Percentiles rank a stretch among this genome's conserved stretches.
Evolutionary conservation across 2,329 filamentous ascomycete species (phyloP).

Genomic region (Rasamsonia emersonii): DNA sequence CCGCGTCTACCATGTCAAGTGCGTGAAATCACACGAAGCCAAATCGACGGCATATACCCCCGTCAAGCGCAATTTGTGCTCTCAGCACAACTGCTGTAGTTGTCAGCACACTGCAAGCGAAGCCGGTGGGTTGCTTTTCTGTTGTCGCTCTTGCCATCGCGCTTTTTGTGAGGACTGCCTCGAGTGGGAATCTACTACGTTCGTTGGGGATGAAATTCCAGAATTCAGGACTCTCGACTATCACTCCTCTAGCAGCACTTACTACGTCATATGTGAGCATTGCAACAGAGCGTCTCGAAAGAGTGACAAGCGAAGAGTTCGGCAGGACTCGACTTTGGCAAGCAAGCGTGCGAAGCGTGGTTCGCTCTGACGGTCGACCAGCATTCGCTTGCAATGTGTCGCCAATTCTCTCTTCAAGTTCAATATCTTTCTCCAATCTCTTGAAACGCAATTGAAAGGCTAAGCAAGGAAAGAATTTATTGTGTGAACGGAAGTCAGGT

Average conservation of each 20-base stretch:
- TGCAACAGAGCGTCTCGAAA: neutral
- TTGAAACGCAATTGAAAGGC: too few relatives aligned
- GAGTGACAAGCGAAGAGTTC: too few relatives aligned
- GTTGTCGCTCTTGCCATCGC: conserved; percentile 47
- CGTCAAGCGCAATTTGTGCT: conserved; percentile 44
- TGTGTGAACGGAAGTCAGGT: too few relatives aligned
- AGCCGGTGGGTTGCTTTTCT: conserved; percentile 35
- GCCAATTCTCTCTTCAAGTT: too few relatives aligned
- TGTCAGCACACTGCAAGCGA: conserved; percentile 44
- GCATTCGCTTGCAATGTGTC: too few relatives aligned
- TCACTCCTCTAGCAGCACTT: conserved; percentile 32
- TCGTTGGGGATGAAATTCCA: conserved; percentile 44
- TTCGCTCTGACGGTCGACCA: too few relatives aligned
- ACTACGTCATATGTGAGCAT: conserved; percentile 36
- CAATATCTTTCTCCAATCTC: too few relatives aligned
- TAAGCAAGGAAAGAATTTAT: too few relatives aligned
- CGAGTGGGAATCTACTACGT: conserved; percentile 41
- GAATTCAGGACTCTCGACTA: conserved; percentile 47
- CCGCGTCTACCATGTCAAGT: conserved; percentile 45
- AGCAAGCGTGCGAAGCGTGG: too few relatives aligned
- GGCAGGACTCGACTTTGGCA: too few relatives aligned
- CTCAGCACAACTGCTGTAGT: conserved; percentile 47
- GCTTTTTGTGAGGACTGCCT: conserved; percentile 54
- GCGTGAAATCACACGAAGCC: conserved; percentile 29
- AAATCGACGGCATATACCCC: conserved; percentile 22